Percentiles rank a stretch among this genome's conserved stretches.
Conservation (phyloP, 805 yeast genomes). For the Wickerhamomyces canadensis region DNA sequence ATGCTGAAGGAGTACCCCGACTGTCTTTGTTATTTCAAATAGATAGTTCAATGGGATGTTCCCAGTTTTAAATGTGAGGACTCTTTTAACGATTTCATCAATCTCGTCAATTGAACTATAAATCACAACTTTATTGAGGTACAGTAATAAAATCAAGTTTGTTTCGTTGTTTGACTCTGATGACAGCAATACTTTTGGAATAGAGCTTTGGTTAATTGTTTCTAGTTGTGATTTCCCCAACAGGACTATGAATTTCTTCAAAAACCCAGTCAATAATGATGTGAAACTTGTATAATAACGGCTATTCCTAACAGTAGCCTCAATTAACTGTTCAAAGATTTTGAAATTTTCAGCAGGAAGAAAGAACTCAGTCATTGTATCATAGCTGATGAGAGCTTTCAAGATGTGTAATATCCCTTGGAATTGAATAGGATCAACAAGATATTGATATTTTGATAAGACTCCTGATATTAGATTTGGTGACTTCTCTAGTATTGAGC, state of each 20-base stretch:
- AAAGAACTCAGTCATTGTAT: constrained; percentile 13
- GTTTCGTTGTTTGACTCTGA: constrained; percentile 11
- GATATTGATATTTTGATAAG: constrained; percentile 13
- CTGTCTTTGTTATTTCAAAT: constrained; percentile 23
- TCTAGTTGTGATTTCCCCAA: constrained; percentile 7
- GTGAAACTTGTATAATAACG: constrained; percentile 21
- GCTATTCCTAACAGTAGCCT: constrained; percentile 18
- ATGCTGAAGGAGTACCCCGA: constrained; percentile 19
- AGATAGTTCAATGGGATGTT: constrained; percentile 14
- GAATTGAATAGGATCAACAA: constrained; percentile 22
- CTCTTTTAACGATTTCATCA: constrained; percentile 6
- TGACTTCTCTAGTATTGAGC: constrained; percentile 5
- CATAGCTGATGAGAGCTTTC: constrained; percentile 13
- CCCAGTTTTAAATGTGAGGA: constrained; percentile 10
- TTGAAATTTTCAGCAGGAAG: constrained; percentile 3
- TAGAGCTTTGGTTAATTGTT: constrained; percentile 3
- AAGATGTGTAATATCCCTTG: constrained; percentile 22
- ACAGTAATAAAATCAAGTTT: constrained; percentile 8
- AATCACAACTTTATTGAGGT: constrained; percentile 19
- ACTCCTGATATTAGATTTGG: constrained; percentile 12
- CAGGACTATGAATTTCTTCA: constrained; percentile 19
- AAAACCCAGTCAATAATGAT: constrained; percentile 8
- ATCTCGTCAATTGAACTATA: constrained; percentile 9
- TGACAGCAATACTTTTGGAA: constrained; percentile 5
- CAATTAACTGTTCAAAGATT: constrained; percentile 11